Evolutionary conservation across 1,284 basidiomycete genomes (phyloP), one percentile per base, ranked within the genome.

Genomic region (Rhodotorula sp.): DNA sequence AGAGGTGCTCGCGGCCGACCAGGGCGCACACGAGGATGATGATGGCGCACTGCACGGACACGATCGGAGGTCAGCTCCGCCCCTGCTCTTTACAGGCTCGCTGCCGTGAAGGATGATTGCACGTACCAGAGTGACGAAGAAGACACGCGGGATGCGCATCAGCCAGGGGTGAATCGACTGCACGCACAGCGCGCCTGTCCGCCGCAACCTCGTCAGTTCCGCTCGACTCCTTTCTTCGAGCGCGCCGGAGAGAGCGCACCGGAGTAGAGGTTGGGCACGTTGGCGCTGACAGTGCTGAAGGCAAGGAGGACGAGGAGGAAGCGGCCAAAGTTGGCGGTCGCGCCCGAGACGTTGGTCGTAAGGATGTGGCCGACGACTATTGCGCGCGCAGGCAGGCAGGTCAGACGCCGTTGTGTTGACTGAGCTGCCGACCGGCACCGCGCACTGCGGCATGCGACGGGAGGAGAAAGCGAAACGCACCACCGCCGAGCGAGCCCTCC

Each of bases 271-370:
- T 64, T 64, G 1, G 63, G 63, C 10, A 64, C 50, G n/a, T 64
- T 56, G 9, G 63, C 63, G 10, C 25, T 42, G 23, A 64, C 46
- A 72, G 85, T 85, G 16, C 85, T 86, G 56, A 90, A 82, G 0
- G 87, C 82, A 45, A 90, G 81, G 17, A 89, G 70, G 54, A 88
- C 86, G 8, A 88, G 81, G 42, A 89, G 80, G 74, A 90, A 88
- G 74, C 85, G 85, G 49, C 87, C 88, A 66, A 86, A 85, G 21
- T 84, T 84, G 62, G 83, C 81, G 34, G 34, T 34, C 25, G 34
- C n/a, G 82, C 85, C 85, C 34, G 34, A 34, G 16, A 34, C 53
- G 27, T 46, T 58, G 2, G 83, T 84, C 0, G 54, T 64, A 34
- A 75, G 64, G 56, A 75, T 74, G 17, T 79, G 79, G 4, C 81